These are phyloP conservation scores for Trichoderma sp. DNA, from an alignment of 2,329 filamentous ascomycete genomes.

Conservation along the genomic window DNA sequence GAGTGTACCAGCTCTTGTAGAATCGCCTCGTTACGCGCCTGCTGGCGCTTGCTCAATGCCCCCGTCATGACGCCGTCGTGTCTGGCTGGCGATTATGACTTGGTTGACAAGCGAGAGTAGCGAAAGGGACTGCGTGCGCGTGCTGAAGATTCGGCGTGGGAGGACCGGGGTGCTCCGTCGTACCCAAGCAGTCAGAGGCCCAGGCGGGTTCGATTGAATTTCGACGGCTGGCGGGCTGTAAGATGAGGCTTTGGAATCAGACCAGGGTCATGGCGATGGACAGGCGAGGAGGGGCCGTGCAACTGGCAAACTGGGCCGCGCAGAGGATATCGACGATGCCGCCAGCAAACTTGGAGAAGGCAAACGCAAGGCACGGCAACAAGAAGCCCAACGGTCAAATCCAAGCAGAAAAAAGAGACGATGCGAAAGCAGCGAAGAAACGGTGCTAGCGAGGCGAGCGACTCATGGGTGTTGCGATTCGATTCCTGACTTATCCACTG, in stretches of 20 bases:
- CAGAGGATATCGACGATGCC: background rate
- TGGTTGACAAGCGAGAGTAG: constrained; percentile 13
- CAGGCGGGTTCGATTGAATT: constrained; percentile 20
- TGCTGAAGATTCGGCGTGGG: constrained; percentile 8
- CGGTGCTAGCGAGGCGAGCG: constrained; percentile 25
- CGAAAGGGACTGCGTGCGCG: constrained; percentile 19
- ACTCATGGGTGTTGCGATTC: constrained; percentile 27
- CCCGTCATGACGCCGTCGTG: constrained; percentile 63
- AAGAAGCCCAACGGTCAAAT: background rate
- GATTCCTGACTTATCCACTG: constrained; percentile 20
- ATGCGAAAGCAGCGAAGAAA: constrained; percentile 12
- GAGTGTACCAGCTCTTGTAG: constrained; percentile 87
- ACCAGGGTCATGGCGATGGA: constrained; percentile 29
- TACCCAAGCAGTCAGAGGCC: constrained; percentile 20
- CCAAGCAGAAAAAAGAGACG: constrained; percentile 2
- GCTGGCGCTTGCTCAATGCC: constrained; percentile 89
- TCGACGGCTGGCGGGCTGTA: constrained; percentile 26
- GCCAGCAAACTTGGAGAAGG: background rate
- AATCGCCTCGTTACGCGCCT: constrained; percentile 92
- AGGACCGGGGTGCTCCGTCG: constrained; percentile 18
- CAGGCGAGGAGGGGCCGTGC: constrained; percentile 18
- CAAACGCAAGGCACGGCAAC: background rate
- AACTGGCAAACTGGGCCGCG: background rate
- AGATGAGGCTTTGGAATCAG: constrained; percentile 26
- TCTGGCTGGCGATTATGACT: background rate